These are phyloP conservation scores for Pluteus cervinus DNA, from an alignment of 768 basidiomycete genomes.

Conservation along the genomic window DNA sequence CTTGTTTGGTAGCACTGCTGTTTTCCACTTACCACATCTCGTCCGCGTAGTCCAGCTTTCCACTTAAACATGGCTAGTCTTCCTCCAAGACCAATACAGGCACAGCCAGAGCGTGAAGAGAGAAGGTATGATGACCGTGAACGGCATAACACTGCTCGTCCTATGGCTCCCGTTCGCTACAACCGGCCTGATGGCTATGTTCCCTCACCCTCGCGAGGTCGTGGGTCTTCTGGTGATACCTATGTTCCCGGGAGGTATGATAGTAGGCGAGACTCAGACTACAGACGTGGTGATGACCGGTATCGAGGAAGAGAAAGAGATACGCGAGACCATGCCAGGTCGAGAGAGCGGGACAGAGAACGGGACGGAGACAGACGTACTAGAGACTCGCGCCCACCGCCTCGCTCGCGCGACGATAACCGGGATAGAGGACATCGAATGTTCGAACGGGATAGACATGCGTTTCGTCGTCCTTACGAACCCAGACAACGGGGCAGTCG, in stretches of 20 bases:
- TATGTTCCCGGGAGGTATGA: slow-evolving; percentile 21
- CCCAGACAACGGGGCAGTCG: no score
- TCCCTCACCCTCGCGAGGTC: slow-evolving; percentile 13
- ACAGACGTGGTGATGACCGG: slow-evolving; percentile 16
- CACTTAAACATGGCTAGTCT: slow-evolving; percentile 27
- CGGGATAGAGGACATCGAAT: slow-evolving; percentile 5
- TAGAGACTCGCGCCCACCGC: slow-evolving; percentile 7
- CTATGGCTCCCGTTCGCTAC: slow-evolving; percentile 13
- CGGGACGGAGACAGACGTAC: slow-evolving; percentile 11
- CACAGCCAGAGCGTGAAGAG: slow-evolving; percentile 17
- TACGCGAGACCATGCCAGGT: slow-evolving; percentile 12
- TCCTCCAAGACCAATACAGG: slow-evolving; percentile 33
- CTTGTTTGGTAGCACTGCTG: no score
- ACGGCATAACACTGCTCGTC: slow-evolving; percentile 16
- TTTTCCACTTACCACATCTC: no score
- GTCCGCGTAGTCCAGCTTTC: no score
- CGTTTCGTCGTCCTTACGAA: not conserved
- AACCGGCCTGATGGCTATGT: slow-evolving; percentile 9
- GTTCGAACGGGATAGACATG: not conserved
- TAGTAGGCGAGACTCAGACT: slow-evolving; percentile 17
- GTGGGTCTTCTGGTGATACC: slow-evolving; percentile 26
- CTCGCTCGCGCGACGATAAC: not conserved
- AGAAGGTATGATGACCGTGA: slow-evolving; percentile 22
- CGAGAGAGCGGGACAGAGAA: slow-evolving; percentile 15
- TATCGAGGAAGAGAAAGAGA: no score